Base-by-base conservation (phyloP, 768 basidiomycete species). In the Tephrocybe sp. region DNA sequence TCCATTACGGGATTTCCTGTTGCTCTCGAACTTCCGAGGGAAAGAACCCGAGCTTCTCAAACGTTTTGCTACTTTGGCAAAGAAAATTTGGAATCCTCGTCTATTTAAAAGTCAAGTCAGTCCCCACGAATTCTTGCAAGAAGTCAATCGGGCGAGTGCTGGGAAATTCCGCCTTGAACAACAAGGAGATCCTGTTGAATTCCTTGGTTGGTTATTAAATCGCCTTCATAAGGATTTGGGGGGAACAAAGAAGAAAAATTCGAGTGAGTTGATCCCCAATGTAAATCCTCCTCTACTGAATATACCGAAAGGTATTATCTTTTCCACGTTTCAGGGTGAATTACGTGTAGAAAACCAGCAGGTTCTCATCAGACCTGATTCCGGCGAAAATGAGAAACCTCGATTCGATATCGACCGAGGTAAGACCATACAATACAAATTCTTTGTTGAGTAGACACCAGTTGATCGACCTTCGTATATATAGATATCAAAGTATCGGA, bases 81-180 rank as follows among this genome's bases (percentile, higher is more conserved):
- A 92, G 67, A 94, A 98, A 69, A 63, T 97, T 31, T 99, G 97
- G 97, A 98, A 97, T 68, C 92, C 94, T 8, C 76, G 86, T 43
- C 70, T 95, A 48, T 99, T 99, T 82, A 99, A 99, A 68, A 87
- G 89, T 52, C 97, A 99, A 77, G 94, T 97, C 58, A 91, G 87
- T 57, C 97, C 97, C n/a, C 97, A 99, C 65, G 97, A 99, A 65
- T 94, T 98, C 65, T 70, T 99, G 48, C 97, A 99, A 68, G 97
- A 98, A 69, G 94, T 98, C 47, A 86, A 88, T 57, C 79, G 92
- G 55, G 86, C 88, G 42, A 94, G 91, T 61, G 79, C 72, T 39
- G 94, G 91, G 13, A 93, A 91, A 70, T 98, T 94, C 71, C 84
- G 91, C 54, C 76, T 97, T 56, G 94, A 95, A 61, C 78, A 89